phyloP scores from a whole-genome alignment of 2,329 filamentous ascomycete species.

The Pyricularia grisea region DNA sequence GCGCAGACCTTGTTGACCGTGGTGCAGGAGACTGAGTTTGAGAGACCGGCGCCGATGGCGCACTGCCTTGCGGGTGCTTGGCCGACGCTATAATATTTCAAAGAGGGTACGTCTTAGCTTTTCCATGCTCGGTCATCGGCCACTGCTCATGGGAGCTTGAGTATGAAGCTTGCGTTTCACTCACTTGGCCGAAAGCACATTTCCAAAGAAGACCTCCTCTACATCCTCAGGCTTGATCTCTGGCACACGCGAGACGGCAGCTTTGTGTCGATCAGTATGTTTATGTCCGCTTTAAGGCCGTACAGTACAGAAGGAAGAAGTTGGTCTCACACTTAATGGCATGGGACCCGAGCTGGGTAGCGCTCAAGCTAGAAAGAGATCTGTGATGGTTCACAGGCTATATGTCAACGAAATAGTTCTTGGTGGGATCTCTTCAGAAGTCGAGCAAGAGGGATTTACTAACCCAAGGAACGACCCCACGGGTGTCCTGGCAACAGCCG shows the following conservation, averaged over 20 bases:
- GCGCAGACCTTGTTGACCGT: slow-evolving; percentile 99
- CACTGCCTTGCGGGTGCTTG: slow-evolving; percentile 96
- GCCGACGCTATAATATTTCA: slow-evolving; percentile 49
- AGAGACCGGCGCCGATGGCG: slow-evolving; percentile 79
- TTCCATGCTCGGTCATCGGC: slow-evolving; percentile 7
- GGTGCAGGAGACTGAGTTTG: slow-evolving; percentile 71
- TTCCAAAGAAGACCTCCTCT: slow-evolving; percentile 96
- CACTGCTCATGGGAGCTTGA: not conserved
- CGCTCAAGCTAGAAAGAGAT: slow-evolving; percentile 78
- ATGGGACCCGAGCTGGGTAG: slow-evolving; percentile 77
- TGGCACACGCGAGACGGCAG: slow-evolving; percentile 75
- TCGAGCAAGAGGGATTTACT: slow-evolving; percentile 15
- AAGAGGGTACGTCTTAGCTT: slow-evolving; percentile 4
- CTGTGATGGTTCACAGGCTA: slow-evolving; percentile 32
- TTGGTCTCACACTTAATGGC: slow-evolving; percentile 76
- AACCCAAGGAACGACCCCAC: slow-evolving; percentile 92
- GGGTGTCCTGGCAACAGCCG: slow-evolving; percentile 83
- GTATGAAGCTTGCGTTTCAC: slow-evolving; percentile 14
- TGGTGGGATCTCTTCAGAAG: not conserved
- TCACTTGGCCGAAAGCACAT: slow-evolving; percentile 93
- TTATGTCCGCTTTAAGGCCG: not conserved
- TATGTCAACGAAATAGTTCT: not conserved
- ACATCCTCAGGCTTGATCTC: slow-evolving; percentile 82
- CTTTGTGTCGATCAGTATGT: slow-evolving; percentile 22
- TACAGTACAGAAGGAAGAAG: not conserved